phyloP scores from a whole-genome alignment of 768 basidiomycete genomes.

The Phallus indusiatus region DNA sequence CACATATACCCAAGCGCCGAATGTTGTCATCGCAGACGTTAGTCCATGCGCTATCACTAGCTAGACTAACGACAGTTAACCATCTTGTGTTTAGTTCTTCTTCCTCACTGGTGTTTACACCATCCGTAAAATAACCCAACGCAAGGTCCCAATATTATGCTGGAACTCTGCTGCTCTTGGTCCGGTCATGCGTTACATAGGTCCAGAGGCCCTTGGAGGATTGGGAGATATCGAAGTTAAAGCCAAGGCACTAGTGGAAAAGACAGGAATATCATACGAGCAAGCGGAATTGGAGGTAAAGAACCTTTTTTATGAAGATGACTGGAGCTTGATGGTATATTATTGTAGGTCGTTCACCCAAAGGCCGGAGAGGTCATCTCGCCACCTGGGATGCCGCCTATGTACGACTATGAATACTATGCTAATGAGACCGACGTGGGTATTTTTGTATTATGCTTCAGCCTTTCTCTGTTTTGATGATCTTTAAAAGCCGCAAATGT shows the following conservation, averaged over 20 bases:
- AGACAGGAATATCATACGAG: neutral
- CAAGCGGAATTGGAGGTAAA: neutral
- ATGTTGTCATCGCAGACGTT: neutral
- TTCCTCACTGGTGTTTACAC: neutral
- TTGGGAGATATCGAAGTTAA: neutral
- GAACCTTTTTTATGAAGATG: too few relatives aligned
- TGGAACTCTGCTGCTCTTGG: neutral
- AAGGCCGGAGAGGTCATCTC: neutral
- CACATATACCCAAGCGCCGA: neutral
- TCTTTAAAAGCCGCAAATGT: too few relatives aligned
- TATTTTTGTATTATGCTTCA: too few relatives aligned
- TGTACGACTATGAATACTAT: slow-evolving; percentile 7
- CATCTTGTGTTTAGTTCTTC: neutral
- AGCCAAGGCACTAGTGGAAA: neutral
- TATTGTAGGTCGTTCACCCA: neutral
- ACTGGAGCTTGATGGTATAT: neutral
- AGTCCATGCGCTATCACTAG: neutral
- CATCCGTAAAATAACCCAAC: neutral
- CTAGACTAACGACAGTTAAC: neutral
- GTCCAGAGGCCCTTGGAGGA: neutral
- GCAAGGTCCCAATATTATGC: neutral
- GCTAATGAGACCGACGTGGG: neutral
- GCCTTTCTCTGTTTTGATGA: neutral
- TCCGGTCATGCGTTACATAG: neutral
- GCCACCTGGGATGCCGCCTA: slow-evolving; percentile 4